A percentile compares a stretch with the other conserved stretches of the same genome.
Conservation (phyloP, 495 filamentous ascomycete species). For the Penicillium dipodomyicola region DNA sequence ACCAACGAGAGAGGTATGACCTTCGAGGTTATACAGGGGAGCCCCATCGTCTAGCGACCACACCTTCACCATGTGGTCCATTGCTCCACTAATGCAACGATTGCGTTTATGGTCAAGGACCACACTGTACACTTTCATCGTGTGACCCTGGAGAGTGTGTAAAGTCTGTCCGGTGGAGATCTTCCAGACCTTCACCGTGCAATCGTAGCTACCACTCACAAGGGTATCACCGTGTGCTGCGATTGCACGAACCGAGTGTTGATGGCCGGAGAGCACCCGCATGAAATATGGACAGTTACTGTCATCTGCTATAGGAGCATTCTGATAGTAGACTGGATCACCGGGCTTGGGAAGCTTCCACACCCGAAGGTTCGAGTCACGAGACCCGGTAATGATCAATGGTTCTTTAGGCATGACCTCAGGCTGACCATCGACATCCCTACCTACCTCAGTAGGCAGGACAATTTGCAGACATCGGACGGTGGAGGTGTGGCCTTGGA, state of each 20-base stretch:
- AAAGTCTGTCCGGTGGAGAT: conserved; percentile 92
- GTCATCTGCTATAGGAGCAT: conserved; percentile 71
- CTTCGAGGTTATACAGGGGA: conserved; percentile 86
- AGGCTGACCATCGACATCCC: conserved; percentile 65
- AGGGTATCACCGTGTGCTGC: conserved; percentile 93
- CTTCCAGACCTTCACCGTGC: conserved; percentile 93
- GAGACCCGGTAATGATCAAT: conserved; percentile 94
- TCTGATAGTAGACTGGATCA: conserved; percentile 71
- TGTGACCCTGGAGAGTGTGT: conserved; percentile 83
- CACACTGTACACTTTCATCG: conserved; percentile 95
- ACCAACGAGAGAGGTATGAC: conserved; percentile 90
- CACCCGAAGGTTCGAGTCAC: conserved; percentile 89
- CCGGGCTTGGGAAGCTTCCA: conserved; percentile 90
- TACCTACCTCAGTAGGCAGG: conserved; percentile 76
- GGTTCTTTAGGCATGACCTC: conserved; percentile 89
- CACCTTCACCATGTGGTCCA: conserved; percentile 97
- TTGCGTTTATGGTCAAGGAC: conserved; percentile 90
- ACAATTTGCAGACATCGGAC: conserved; percentile 95
- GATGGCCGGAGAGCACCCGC: conserved; percentile 79
- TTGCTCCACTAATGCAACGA: conserved; percentile 95
- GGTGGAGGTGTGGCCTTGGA: conserved; percentile 96
- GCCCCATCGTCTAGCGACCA: conserved; percentile 93
- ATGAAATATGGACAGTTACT: conserved; percentile 91
- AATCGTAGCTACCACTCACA: conserved; percentile 99
- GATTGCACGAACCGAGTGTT: conserved; percentile 95